Evolutionary conservation across 176 grass and related monocot species (phyloP).

Genomic region (Bolboschoenus planiculmis): DNA sequence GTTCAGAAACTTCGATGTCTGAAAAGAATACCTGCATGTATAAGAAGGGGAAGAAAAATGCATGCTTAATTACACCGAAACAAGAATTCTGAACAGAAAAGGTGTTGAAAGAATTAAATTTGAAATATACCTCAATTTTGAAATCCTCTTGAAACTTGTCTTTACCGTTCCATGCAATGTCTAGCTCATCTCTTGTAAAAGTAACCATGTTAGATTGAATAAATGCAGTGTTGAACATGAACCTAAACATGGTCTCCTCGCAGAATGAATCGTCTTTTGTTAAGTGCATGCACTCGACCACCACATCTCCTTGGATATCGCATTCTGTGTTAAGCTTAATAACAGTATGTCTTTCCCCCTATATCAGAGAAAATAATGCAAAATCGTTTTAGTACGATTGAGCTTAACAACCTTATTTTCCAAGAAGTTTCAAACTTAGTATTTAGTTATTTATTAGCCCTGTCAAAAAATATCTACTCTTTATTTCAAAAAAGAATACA

Average conservation of each 20-base stretch:
- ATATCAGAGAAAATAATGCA: conserved; percentile 8
- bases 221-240: conserved; percentile 64
- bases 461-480: no score
- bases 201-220: conserved; percentile 36
- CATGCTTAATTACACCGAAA: background rate
- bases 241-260: conserved; percentile 39
- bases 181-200: conserved; percentile 44
- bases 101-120: background rate
- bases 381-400: background rate
- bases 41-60: background rate
- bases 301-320: conserved; percentile 39
- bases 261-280: background rate
- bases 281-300: conserved; percentile 41
- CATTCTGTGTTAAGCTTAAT: conserved; percentile 32
- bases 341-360: conserved; percentile 17
- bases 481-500: no score
- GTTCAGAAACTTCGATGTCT: conserved; percentile 25
- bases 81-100: background rate
- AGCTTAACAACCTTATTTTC: background rate
- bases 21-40: conserved; percentile 39
- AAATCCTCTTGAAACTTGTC: conserved; percentile 40
- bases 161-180: conserved; percentile 34
- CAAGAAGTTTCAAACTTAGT: background rate
- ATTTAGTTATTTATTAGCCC: no score
- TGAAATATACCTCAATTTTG: conserved; percentile 33